Evolutionary conservation across 1,139 yeast genomes (phyloP).

Genomic region (Hemisphaericaspora subhashii): DNA sequence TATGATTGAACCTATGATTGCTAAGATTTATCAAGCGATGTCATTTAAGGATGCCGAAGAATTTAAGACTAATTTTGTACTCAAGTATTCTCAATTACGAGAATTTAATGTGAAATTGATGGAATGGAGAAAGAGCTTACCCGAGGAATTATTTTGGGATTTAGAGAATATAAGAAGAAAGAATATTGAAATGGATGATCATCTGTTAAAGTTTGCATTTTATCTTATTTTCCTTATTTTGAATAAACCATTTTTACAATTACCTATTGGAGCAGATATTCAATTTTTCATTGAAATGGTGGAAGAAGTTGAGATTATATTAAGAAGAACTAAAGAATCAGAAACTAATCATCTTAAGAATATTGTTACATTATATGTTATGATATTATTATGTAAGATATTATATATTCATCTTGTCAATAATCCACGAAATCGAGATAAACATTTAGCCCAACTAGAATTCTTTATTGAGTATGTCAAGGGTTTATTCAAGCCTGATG

Average conservation of each 20-base stretch:
- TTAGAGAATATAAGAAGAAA: slow-evolving; percentile 2
- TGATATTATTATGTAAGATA: slow-evolving; percentile 8
- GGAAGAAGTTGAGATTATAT: slow-evolving; percentile 11
- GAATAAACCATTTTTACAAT: slow-evolving; percentile 13
- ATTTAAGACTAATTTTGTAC: slow-evolving; percentile 9
- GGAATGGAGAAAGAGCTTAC: slow-evolving; percentile 8
- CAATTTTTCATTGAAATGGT: slow-evolving; percentile 7
- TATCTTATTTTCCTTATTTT: slow-evolving; percentile 10
- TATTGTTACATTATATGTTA: slow-evolving; percentile 10
- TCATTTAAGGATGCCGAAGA: slow-evolving; percentile 10
- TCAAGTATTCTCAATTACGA: slow-evolving; percentile 8
- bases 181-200: slow-evolving; percentile 6
- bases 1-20: slow-evolving; percentile 11
- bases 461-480: slow-evolving; percentile 7
- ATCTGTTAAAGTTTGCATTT: slow-evolving; percentile 11
- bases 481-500: slow-evolving; percentile 7
- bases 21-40: slow-evolving; percentile 10
- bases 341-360: slow-evolving; percentile 8
- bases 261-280: slow-evolving; percentile 8
- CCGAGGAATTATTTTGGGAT: slow-evolving; percentile 10
- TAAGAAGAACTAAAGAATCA: neutral
- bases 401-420: slow-evolving; percentile 5
- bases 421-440: slow-evolving; percentile 1
- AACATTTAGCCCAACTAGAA: slow-evolving; percentile 7
- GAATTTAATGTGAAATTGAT: slow-evolving; percentile 8